Evolutionary conservation across 257 asterid genomes (phyloP).

Genomic region (Fraxinus americana): DNA sequence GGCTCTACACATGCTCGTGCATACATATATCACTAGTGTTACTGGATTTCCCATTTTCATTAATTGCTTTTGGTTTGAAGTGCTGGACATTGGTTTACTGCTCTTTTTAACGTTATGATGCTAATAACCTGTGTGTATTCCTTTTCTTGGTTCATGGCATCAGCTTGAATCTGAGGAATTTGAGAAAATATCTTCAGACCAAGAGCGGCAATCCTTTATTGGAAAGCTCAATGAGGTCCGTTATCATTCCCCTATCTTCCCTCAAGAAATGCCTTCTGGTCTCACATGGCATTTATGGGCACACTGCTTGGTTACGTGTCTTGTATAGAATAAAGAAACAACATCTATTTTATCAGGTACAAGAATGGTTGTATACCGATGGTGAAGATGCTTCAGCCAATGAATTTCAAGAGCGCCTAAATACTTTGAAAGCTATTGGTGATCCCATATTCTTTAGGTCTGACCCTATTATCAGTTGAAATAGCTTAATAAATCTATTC

Average conservation of each 20-base stretch:
- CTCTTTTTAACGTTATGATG: not conserved
- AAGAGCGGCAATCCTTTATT: constrained; percentile 77
- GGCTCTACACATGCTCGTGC: constrained; percentile 19
- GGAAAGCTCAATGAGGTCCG: constrained; percentile 93
- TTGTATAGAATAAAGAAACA: constrained; percentile 15
- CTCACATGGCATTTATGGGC: constrained; percentile 7
- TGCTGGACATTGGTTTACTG: not conserved
- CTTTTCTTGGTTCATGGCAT: constrained; percentile 25
- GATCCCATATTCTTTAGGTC: constrained; percentile 96
- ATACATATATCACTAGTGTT: not conserved
- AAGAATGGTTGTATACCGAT: constrained; percentile 98
- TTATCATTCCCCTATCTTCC: constrained; percentile 17
- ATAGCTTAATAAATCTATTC: constrained; percentile 11
- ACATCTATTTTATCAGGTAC: constrained; percentile 58
- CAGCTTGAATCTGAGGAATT: constrained; percentile 90
- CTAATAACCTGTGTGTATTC: constrained; percentile 17
- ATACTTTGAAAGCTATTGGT: constrained; percentile 80
- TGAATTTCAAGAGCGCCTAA: constrained; percentile 79
- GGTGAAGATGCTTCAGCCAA: constrained; percentile 98
- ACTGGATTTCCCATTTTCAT: not conserved
- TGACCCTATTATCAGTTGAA: constrained; percentile 27
- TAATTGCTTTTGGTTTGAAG: not conserved
- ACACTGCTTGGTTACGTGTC: constrained; percentile 21
- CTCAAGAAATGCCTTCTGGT: not conserved
- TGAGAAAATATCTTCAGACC: constrained; percentile 65